phyloP scores from a whole-genome alignment of 306 rosid species.

The Abrus precatorius region DNA sequence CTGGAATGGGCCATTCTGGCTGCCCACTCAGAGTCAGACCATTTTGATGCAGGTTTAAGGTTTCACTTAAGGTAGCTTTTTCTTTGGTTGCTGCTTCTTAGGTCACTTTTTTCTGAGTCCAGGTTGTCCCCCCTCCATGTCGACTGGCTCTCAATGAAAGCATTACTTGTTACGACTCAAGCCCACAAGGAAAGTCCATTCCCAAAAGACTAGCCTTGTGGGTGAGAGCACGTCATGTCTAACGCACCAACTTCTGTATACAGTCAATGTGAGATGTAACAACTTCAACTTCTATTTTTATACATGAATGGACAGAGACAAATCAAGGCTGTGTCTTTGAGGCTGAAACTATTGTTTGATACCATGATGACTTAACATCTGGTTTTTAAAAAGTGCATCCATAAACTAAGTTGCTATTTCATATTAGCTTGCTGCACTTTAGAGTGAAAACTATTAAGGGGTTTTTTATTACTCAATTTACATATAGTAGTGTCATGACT shows the following conservation, averaged over 20 bases:
- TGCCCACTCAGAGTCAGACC: constrained; percentile 8
- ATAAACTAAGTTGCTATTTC: constrained; percentile 18
- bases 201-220: background rate
- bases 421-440: constrained; percentile 39
- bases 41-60: constrained; percentile 9
- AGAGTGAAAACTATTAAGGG: constrained; percentile 16
- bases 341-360: constrained; percentile 23
- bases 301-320: constrained; percentile 19
- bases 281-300: constrained; percentile 35
- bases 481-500: background rate
- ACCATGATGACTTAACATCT: constrained; percentile 32
- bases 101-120: background rate
- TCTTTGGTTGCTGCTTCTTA: background rate
- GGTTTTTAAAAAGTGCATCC: background rate
- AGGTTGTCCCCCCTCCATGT: background rate
- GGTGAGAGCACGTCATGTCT: constrained; percentile 6
- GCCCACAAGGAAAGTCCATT: background rate
- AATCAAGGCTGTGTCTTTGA: background rate
- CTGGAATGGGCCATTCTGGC: constrained; percentile 9
- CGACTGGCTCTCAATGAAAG: constrained; percentile 8
- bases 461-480: constrained; percentile 26
- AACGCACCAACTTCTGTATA: constrained; percentile 9
- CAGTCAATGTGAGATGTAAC: constrained; percentile 5
- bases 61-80: constrained; percentile 18
- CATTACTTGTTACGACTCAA: constrained; percentile 25